phyloP scores from a whole-genome alignment of 176 grass and related monocot genomes.

The Tillandsia leiboldiana region DNA sequence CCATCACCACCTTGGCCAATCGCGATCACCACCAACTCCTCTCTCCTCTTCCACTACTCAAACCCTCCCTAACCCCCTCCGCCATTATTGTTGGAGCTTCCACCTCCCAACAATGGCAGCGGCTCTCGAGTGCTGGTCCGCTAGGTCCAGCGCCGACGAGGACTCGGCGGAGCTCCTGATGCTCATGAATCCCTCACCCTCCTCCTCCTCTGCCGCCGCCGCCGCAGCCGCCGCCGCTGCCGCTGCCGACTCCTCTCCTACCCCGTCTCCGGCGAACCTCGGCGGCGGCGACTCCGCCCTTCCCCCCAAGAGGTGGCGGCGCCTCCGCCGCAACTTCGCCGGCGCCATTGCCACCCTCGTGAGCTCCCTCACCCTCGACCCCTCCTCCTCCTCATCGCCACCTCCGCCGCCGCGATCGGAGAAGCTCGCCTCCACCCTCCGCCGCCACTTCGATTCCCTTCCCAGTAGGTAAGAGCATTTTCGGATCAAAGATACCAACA shows the following conservation, averaged over 20 bases:
- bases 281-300: neutral
- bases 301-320: slow-evolving; percentile 80
- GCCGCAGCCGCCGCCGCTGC: slow-evolving; percentile 28
- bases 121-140: slow-evolving; percentile 98
- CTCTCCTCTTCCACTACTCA: slow-evolving; percentile 3
- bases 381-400: slow-evolving; percentile 41
- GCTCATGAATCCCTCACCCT: slow-evolving; percentile 69
- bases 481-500: neutral
- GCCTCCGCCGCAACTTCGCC: slow-evolving; percentile 72
- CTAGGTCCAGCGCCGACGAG: slow-evolving; percentile 90
- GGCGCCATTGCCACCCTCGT: slow-evolving; percentile 82
- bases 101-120: slow-evolving; percentile 43
- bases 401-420: slow-evolving; percentile 55
- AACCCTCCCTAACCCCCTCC: neutral
- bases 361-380: slow-evolving; percentile 74
- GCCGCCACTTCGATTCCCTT: slow-evolving; percentile 88
- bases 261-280: slow-evolving; percentile 7
- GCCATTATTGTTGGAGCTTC: neutral
- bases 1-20: neutral
- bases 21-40: neutral
- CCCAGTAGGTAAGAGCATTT: slow-evolving; percentile 59
- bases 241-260: slow-evolving; percentile 19
- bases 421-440: slow-evolving; percentile 71
- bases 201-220: slow-evolving; percentile 53
- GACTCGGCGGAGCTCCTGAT: slow-evolving; percentile 95